A percentile compares a stretch with the other conserved stretches of the same genome.
These are phyloP conservation scores for Neoboletus subvelutipes DNA, from an alignment of 768 basidiomycete species.

Conservation along the genomic window DNA sequence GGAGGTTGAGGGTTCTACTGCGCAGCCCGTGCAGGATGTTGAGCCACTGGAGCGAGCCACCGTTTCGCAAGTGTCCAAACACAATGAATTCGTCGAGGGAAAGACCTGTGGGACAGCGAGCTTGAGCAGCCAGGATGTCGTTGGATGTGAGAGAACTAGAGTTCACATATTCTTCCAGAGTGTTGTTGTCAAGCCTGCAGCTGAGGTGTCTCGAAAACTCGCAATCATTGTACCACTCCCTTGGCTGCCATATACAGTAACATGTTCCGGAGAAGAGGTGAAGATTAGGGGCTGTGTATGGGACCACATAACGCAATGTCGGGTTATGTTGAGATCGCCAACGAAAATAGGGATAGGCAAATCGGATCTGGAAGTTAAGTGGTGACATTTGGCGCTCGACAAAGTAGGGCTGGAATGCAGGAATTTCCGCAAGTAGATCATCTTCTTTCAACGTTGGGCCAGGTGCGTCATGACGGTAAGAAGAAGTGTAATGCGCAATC, in stretches of 20 bases:
- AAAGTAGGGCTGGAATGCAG: conserved; percentile 12
- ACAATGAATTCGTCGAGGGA: background rate
- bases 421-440: conserved; percentile 23
- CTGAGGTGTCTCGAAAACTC: background rate
- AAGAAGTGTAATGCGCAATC: conserved; percentile 23
- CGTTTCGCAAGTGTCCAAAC: background rate
- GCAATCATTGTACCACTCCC: background rate
- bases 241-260: too few relatives aligned
- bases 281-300: too few relatives aligned
- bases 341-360: background rate
- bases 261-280: too few relatives aligned
- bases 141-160: background rate
- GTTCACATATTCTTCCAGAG: too few relatives aligned
- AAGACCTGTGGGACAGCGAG: background rate
- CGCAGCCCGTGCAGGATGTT: background rate
- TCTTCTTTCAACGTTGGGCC: background rate
- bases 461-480: too few relatives aligned
- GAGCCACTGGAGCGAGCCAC: background rate
- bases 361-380: background rate
- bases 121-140: background rate
- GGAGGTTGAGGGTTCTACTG: background rate
- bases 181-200: too few relatives aligned
- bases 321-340: background rate
- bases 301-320: background rate
- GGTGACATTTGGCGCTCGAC: background rate